A percentile compares a stretch with the other conserved stretches of the same genome.
Conservation (phyloP, 768 basidiomycete genomes). For the Calocera cornea region DNA sequence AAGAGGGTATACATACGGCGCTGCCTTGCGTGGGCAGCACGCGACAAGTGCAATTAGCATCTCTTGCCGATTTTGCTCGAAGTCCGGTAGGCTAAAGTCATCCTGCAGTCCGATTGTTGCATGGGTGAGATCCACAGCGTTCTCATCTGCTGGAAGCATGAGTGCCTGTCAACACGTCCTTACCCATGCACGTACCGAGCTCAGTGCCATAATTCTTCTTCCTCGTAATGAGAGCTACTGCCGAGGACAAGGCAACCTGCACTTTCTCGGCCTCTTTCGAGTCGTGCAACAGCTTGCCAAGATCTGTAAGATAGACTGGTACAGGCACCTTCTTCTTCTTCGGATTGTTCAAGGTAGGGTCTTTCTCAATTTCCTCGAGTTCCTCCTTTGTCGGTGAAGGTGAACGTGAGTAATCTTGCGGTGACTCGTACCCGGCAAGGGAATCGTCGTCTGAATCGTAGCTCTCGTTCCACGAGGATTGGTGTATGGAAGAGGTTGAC, state of each 20-base stretch:
- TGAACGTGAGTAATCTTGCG: constrained; percentile 50
- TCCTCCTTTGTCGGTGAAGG: constrained; percentile 70
- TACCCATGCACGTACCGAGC: constrained; percentile 43
- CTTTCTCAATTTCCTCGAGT: constrained; percentile 69
- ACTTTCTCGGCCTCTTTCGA: constrained; percentile 58
- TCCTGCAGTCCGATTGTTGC: constrained; percentile 62
- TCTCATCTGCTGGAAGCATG: constrained; percentile 53
- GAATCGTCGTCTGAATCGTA: constrained; percentile 77
- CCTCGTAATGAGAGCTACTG: constrained; percentile 69
- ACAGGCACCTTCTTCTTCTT: constrained; percentile 50
- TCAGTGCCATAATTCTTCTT: constrained; percentile 81
- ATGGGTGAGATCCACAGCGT: constrained; percentile 68
- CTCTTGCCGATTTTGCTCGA: constrained; percentile 61
- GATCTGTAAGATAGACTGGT: constrained; percentile 82
- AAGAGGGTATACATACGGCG: constrained; percentile 48
- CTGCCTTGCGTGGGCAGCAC: constrained; percentile 62
- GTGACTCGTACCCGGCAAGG: constrained; percentile 59
- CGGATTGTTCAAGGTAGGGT: constrained; percentile 65
- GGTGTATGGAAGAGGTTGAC: neutral
- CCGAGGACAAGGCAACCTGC: constrained; percentile 66
- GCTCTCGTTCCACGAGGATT: constrained; percentile 17
- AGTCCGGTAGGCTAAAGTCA: constrained; percentile 70
- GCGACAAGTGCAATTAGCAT: constrained; percentile 66
- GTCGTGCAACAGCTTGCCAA: constrained; percentile 62
- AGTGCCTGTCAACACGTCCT: constrained; percentile 7